phyloP scores from a whole-genome alignment of 2,329 filamentous ascomycete genomes.

The Fusarium sp. region DNA sequence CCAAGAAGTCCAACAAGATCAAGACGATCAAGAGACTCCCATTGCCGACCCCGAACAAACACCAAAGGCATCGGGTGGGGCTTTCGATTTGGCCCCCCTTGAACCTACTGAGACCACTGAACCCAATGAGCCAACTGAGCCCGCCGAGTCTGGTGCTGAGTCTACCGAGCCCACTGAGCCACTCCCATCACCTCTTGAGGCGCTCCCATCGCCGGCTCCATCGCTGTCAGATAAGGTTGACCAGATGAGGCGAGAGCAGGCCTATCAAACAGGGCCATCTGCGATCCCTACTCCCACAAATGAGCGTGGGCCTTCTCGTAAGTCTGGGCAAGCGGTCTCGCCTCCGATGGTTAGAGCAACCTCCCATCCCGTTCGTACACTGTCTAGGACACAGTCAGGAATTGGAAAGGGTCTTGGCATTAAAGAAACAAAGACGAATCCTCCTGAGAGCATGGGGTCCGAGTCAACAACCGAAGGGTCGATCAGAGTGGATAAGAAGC shows the following conservation, averaged over 20 bases:
- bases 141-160: background rate
- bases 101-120: background rate
- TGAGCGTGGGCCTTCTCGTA: constrained; percentile 58
- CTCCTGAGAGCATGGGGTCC: constrained; percentile 30
- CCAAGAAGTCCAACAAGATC: background rate
- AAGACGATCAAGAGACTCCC: constrained; percentile 18
- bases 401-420: constrained; percentile 56
- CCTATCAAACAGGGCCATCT: constrained; percentile 46
- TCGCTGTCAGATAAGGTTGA: constrained; percentile 61
- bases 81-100: constrained; percentile 17
- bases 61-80: constrained; percentile 33
- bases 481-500: constrained; percentile 75
- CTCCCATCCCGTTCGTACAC: constrained; percentile 62
- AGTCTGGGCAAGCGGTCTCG: constrained; percentile 58
- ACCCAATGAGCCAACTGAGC: background rate
- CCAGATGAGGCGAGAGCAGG: constrained; percentile 63
- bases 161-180: constrained; percentile 20
- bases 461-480: constrained; percentile 53
- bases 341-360: constrained; percentile 65
- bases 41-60: constrained; percentile 38
- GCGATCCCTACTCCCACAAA: constrained; percentile 43
- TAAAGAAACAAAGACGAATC: constrained; percentile 51
- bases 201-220: constrained; percentile 16
- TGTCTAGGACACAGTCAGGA: constrained; percentile 60
- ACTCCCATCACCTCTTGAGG: constrained; percentile 32